Conservation (phyloP, 306 rosid species). For the Prinsepia uniflora region DNA sequence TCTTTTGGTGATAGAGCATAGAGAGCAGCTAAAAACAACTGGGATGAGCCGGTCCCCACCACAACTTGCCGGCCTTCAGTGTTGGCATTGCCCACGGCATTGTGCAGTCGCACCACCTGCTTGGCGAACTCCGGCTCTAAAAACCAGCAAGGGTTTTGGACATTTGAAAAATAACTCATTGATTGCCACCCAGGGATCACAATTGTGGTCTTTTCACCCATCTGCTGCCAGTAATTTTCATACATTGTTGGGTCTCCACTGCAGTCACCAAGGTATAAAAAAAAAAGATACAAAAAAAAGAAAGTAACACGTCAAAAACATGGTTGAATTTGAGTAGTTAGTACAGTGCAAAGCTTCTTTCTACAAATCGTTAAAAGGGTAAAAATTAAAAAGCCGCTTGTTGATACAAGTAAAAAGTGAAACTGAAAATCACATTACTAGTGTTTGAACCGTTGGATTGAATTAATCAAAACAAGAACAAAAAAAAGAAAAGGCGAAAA, state of each 20-base stretch:
- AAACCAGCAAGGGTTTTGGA: slow-evolving; percentile 67
- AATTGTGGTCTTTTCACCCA: slow-evolving; percentile 57
- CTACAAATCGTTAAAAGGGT: neutral
- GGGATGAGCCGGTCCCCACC: slow-evolving; percentile 95
- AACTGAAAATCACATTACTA: neutral
- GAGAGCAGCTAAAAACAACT: slow-evolving; percentile 74
- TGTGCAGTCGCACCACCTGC: slow-evolving; percentile 66
- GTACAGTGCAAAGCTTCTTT: neutral
- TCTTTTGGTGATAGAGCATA: slow-evolving; percentile 63
- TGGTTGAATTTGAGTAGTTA: neutral
- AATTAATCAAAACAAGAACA: neutral
- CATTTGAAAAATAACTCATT: slow-evolving; percentile 70
- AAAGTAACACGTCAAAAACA: neutral
- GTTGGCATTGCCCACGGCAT: slow-evolving; percentile 69
- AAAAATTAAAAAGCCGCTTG: neutral
- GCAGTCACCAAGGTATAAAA: slow-evolving; percentile 21
- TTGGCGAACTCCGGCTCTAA: slow-evolving; percentile 60
- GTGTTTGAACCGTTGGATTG: neutral
- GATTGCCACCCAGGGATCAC: slow-evolving; percentile 78
- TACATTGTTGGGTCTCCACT: slow-evolving; percentile 91
- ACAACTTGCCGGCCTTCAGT: slow-evolving; percentile 67
- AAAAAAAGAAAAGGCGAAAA: too few species aligned
- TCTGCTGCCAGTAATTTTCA: slow-evolving; percentile 59
- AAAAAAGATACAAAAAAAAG: neutral
- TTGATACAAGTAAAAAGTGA: neutral